These are phyloP conservation scores for Mariannaea elegans DNA, from an alignment of 2,329 filamentous ascomycete genomes.

Conservation along the genomic window DNA sequence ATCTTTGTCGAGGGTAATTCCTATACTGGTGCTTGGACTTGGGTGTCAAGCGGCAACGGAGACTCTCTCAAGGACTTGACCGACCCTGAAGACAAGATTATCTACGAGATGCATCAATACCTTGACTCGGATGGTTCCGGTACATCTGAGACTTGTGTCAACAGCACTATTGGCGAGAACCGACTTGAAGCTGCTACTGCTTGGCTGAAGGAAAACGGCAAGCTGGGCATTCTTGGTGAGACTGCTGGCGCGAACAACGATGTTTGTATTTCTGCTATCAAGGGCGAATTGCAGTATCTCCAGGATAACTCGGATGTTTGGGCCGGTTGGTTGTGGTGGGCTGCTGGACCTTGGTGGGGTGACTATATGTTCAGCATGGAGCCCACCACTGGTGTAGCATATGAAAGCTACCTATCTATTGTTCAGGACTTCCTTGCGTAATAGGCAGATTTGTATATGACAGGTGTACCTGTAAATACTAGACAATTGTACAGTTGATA, in stretches of 20 bases:
- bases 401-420: too few relatives aligned
- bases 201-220: constrained; percentile 65
- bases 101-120: constrained; percentile 70
- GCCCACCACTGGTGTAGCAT: too few relatives aligned
- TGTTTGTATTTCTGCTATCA: constrained; percentile 60
- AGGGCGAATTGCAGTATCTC: constrained; percentile 61
- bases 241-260: constrained; percentile 63
- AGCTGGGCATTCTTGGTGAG: constrained; percentile 65
- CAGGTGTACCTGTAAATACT: too few relatives aligned
- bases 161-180: constrained; percentile 57
- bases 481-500: too few relatives aligned
- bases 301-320: constrained; percentile 66
- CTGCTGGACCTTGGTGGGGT: constrained; percentile 67
- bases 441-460: too few relatives aligned
- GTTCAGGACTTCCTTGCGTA: too few relatives aligned
- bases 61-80: constrained; percentile 54
- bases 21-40: constrained; percentile 60
- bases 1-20: constrained; percentile 67
- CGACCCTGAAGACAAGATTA: constrained; percentile 59
- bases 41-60: constrained; percentile 52
- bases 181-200: constrained; percentile 58
- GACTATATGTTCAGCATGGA: constrained; percentile 59
- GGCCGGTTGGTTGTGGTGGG: constrained; percentile 67
- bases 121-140: constrained; percentile 64
- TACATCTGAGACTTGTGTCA: constrained; percentile 58